Percentiles rank a stretch among this genome's conserved stretches.
These are phyloP conservation scores for Ascochyta pisi DNA, from an alignment of 2,329 filamentous ascomycete genomes.

Conservation along the genomic window DNA sequence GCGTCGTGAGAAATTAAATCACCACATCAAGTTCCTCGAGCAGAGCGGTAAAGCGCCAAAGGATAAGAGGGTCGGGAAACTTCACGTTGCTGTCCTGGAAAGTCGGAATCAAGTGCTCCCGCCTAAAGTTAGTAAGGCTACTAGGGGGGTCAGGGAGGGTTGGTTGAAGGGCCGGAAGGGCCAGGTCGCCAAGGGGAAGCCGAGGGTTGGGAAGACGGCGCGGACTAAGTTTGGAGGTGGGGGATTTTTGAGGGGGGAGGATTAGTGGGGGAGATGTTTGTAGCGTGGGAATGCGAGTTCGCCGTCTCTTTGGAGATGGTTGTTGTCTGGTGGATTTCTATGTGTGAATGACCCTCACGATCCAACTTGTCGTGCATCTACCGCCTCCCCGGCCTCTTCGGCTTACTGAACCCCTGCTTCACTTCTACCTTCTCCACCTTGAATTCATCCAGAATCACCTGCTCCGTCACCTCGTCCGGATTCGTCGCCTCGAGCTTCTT, in stretches of 20 bases:
- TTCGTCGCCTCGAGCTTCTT: constrained; percentile 73
- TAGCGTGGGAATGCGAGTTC: not conserved
- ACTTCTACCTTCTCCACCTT: constrained; percentile 72
- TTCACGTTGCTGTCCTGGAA: constrained; percentile 59
- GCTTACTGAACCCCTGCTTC: constrained; percentile 75
- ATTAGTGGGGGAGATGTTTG: constrained; percentile 14
- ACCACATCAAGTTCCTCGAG: constrained; percentile 58
- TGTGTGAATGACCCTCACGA: not conserved
- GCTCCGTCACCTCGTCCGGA: constrained; percentile 73
- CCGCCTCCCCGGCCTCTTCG: constrained; percentile 76
- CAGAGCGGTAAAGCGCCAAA: constrained; percentile 57
- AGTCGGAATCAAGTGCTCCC: constrained; percentile 50
- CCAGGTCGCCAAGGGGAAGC: constrained; percentile 33
- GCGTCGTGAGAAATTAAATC: constrained; percentile 54
- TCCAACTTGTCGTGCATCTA: constrained; percentile 22
- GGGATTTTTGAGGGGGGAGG: constrained; percentile 41
- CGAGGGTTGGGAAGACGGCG: constrained; percentile 36
- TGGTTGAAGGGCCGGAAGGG: constrained; percentile 53
- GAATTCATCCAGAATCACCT: constrained; percentile 69
- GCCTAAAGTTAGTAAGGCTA: constrained; percentile 53
- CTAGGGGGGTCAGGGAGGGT: constrained; percentile 46
- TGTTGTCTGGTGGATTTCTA: not conserved
- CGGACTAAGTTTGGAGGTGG: constrained; percentile 37
- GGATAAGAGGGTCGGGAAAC: constrained; percentile 57
- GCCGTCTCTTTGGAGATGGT: too few species aligned